Evolutionary conservation across 1,284 basidiomycete genomes (phyloP).

Genomic region (Fomes fomentarius): DNA sequence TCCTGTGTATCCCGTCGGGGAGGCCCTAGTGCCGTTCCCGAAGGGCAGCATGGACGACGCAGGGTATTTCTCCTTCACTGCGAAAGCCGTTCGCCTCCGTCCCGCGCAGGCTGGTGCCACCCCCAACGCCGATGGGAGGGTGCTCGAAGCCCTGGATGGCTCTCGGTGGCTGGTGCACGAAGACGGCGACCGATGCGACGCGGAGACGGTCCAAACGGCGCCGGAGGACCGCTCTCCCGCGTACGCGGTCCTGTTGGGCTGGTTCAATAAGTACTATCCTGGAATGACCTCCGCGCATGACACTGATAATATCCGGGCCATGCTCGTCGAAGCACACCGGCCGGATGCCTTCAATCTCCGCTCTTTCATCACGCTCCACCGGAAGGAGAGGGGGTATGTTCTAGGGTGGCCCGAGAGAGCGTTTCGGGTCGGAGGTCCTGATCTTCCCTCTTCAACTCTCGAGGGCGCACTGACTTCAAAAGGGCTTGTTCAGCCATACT

Average conservation of each 20-base stretch:
- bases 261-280: constrained; percentile 12
- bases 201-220: not conserved
- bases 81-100: constrained; percentile 1
- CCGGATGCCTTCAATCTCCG: constrained; percentile 9
- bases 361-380: constrained; percentile 12
- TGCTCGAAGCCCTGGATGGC: constrained; percentile 10
- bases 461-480: not conserved
- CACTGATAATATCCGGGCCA: constrained; percentile 8
- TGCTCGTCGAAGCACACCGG: constrained; percentile 12
- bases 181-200: not conserved
- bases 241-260: constrained; percentile 13
- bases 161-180: constrained; percentile 1
- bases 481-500: not conserved
- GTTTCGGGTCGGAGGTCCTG: constrained; percentile 4
- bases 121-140: not conserved
- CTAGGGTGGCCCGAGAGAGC: constrained; percentile 9
- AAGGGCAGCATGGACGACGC: constrained; percentile 14
- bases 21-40: constrained; percentile 7
- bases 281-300: not conserved
- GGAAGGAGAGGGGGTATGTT: constrained; percentile 3
- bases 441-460: not conserved
- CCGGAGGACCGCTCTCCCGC: not conserved
- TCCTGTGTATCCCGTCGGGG: not conserved
- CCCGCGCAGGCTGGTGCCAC: not conserved
- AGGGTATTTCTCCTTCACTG: constrained; percentile 9